Conservation (phyloP, 1,139 yeast genomes). For the Kluyveromyces marxianus region DNA sequence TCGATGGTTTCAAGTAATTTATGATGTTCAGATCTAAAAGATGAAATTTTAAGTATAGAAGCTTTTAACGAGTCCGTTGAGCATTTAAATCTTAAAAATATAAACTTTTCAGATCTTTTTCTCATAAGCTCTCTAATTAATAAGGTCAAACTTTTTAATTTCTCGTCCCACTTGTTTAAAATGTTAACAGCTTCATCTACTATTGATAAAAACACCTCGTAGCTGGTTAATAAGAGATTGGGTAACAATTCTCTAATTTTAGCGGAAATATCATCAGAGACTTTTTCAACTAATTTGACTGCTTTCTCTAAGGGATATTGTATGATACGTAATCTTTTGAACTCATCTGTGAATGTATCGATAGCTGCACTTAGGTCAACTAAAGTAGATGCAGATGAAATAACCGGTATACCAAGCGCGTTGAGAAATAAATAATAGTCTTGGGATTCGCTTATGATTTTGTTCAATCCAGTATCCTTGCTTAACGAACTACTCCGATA, state of each 20-base stretch:
- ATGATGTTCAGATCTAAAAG: slow-evolving; percentile 49
- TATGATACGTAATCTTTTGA: slow-evolving; percentile 54
- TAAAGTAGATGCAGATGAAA: slow-evolving; percentile 44
- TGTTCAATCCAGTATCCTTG: slow-evolving; percentile 64
- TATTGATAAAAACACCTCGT: slow-evolving; percentile 30
- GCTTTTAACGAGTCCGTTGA: slow-evolving; percentile 40
- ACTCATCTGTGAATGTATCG: slow-evolving; percentile 47
- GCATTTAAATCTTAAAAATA: slow-evolving; percentile 53
- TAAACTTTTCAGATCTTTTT: slow-evolving; percentile 65
- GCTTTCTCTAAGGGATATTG: slow-evolving; percentile 63
- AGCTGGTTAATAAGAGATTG: slow-evolving; percentile 34
- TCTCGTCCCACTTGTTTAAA: slow-evolving; percentile 43
- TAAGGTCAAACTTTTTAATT: slow-evolving; percentile 46
- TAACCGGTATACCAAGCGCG: slow-evolving; percentile 63
- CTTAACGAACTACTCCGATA: slow-evolving; percentile 69
- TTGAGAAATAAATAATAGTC: slow-evolving; percentile 56
- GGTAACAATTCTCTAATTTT: slow-evolving; percentile 30
- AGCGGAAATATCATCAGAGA: slow-evolving; percentile 40
- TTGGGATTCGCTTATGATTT: slow-evolving; percentile 45
- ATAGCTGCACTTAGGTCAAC: slow-evolving; percentile 41
- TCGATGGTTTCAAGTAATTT: slow-evolving; percentile 37
- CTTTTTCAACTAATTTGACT: slow-evolving; percentile 53
- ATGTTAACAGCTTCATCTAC: slow-evolving; percentile 25
- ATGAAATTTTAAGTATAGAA: slow-evolving; percentile 38
- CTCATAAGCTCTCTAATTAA: slow-evolving; percentile 69